Percentiles rank a stretch among this genome's conserved stretches.
These are phyloP conservation scores for Pythium aphanidermatum DNA, from an alignment of 352 stramenopile species.

Conservation along the genomic window DNA sequence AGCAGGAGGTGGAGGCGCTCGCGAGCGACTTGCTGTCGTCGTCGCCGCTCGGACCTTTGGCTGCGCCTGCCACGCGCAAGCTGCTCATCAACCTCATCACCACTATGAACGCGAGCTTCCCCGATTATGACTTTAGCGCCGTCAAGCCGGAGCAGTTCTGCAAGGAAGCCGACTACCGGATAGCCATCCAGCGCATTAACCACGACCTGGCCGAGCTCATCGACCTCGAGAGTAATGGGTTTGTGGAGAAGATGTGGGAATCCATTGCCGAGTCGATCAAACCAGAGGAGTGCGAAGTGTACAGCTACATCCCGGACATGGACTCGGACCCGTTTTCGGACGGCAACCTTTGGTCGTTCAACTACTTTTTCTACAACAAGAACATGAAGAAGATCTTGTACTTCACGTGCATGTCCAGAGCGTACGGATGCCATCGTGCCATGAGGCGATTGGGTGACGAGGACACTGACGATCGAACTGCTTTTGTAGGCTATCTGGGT, in stretches of 20 bases:
- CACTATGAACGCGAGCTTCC: constrained; percentile 93
- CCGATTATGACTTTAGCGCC: constrained; percentile 90
- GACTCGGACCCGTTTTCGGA: constrained; percentile 91
- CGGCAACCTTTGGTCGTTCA: constrained; percentile 92
- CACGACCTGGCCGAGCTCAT: constrained; percentile 84
- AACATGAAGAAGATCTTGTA: constrained; percentile 91
- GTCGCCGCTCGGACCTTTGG: constrained; percentile 76
- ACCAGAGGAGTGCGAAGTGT: constrained; percentile 88
- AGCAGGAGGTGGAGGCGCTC: constrained; percentile 62
- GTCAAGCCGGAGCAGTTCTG: constrained; percentile 88
- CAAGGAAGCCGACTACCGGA: constrained; percentile 80
- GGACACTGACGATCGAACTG: neutral
- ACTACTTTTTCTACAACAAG: constrained; percentile 96
- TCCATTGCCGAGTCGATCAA: constrained; percentile 78
- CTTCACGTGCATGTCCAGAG: constrained; percentile 91
- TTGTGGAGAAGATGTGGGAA: constrained; percentile 99
- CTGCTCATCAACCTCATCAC: constrained; percentile 92
- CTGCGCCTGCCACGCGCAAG: constrained; percentile 72
- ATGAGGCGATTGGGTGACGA: neutral
- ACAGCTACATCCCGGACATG: constrained; percentile 93
- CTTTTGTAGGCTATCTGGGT: constrained; percentile 35
- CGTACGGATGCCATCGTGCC: constrained; percentile 26
- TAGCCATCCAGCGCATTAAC: constrained; percentile 86
- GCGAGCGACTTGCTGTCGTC: constrained; percentile 48
- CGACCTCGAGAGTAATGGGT: constrained; percentile 97